Percentiles rank a stretch among this genome's conserved stretches.
These are phyloP conservation scores for Podaxis sp. DNA, from an alignment of 768 basidiomycete genomes.

Conservation along the genomic window DNA sequence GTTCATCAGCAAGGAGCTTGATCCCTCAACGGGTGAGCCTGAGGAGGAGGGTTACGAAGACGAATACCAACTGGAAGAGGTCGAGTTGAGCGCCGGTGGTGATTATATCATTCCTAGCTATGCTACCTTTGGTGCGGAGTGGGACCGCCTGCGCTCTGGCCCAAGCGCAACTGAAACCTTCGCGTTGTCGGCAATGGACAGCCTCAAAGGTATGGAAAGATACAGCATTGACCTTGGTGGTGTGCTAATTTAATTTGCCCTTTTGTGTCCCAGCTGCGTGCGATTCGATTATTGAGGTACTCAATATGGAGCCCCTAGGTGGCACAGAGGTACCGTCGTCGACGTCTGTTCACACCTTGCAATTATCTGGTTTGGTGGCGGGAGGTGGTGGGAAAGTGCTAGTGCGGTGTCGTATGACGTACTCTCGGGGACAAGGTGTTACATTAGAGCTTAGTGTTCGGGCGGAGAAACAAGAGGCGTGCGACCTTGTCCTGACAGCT, in stretches of 20 bases:
- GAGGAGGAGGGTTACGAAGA: constrained; percentile 99
- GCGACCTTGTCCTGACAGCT: constrained; percentile 84
- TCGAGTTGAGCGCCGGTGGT: constrained; percentile 86
- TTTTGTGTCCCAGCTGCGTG: constrained; percentile 68
- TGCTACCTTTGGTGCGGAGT: constrained; percentile 87
- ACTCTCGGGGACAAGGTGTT: constrained; percentile 82
- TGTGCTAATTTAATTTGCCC: constrained; percentile 13
- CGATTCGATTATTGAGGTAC: constrained; percentile 91
- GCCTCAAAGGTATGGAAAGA: constrained; percentile 74
- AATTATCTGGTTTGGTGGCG: constrained; percentile 83
- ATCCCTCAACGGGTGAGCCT: constrained; percentile 91
- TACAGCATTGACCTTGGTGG: background rate
- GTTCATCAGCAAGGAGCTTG: constrained; percentile 96
- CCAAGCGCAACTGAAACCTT: constrained; percentile 90
- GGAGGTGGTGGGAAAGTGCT: constrained; percentile 97
- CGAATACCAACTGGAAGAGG: constrained; percentile 96
- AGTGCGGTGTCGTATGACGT: constrained; percentile 94
- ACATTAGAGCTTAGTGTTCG: constrained; percentile 89
- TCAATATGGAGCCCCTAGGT: constrained; percentile 95
- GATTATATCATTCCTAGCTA: constrained; percentile 98
- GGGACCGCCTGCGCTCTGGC: constrained; percentile 84
- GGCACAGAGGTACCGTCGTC: constrained; percentile 83
- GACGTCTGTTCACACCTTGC: constrained; percentile 88
- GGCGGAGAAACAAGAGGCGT: constrained; percentile 85
- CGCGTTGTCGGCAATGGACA: constrained; percentile 86